Evolutionary conservation across 75 land plant genomes (phyloP), one percentile per base, ranked within the genome.

Genomic region (Cupressus sempervirens): DNA sequence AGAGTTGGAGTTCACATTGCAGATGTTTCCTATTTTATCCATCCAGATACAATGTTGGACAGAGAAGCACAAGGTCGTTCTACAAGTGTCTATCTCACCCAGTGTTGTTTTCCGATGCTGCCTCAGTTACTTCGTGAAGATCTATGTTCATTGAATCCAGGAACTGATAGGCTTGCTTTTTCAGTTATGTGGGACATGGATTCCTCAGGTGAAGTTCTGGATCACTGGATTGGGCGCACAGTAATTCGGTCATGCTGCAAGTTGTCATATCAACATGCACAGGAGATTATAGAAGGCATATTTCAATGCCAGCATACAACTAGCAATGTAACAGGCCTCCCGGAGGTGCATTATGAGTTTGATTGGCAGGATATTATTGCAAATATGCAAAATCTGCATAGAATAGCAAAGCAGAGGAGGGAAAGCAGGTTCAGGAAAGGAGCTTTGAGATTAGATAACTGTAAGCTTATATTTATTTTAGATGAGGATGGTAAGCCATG

Each of bases 1-100:
- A 89, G 98, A 86, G 90, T 97, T 40, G 99, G 99, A 16, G 94
- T 97, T 58, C 99, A 97, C 85, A 93, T 97, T 84, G 95, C 99
- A 81, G 99, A 97, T 91, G 98, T 89, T 32, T 96, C 99, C 18
- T 94, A 91, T 86, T 97, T 96, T 88, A 91, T 97, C 72, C 83
- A 48, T 18, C 95, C 99, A 13, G 90, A 90, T 35, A 87, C 98
- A 67, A 91, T 86, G 26, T 83, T 97, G 62, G 99, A 97, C 83
- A 86, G 83, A 67, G 99, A 97, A 86, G 98, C 95, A 46, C 95
- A 91, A 68, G 14, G 76, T 2, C 91, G 99, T 9, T 96, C 99
- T 34, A 96, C 99, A 12, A 96, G 94, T 93, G 94, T 97, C 23
- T 97, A 94, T 86, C 79, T 96, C 32, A 80, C 91, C 80, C 90